Conservation (phyloP, 331 rosid genomes). For the Ulmus americana region DNA sequence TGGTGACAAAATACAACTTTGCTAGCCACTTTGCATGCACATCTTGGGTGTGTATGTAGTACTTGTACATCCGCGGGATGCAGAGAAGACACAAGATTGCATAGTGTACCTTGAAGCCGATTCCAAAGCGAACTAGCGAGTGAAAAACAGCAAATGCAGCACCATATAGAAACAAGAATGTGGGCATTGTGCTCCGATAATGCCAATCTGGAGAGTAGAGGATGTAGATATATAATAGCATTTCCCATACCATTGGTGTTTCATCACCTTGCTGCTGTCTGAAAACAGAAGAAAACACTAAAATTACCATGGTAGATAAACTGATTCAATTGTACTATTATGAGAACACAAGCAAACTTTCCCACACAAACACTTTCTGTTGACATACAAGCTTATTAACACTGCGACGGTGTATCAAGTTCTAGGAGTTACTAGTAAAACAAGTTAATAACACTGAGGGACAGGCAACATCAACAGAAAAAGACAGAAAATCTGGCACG, state of each 20-base stretch:
- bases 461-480: neutral
- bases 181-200: conserved; percentile 18
- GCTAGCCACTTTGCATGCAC: conserved; percentile 13
- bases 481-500: neutral
- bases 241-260: conserved; percentile 20
- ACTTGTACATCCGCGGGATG: conserved; percentile 22
- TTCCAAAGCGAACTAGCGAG: conserved; percentile 11
- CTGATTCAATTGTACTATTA: neutral
- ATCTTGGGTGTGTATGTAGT: conserved; percentile 17
- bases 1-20: conserved; percentile 12
- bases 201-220: conserved; percentile 21
- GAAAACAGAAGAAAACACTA: neutral
- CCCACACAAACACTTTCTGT: neutral
- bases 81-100: conserved; percentile 13
- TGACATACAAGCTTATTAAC: neutral
- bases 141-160: conserved; percentile 17
- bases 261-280: conserved; percentile 22
- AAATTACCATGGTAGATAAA: neutral
- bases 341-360: neutral
- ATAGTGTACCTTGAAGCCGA: conserved; percentile 18
- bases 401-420: neutral
- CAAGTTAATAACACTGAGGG: no score
- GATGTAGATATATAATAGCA: conserved; percentile 15
- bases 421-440: neutral
- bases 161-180: conserved; percentile 16